phyloP scores from a whole-genome alignment of 1,139 yeast genomes.

The Yamadazyma kanchanaburiensis region DNA sequence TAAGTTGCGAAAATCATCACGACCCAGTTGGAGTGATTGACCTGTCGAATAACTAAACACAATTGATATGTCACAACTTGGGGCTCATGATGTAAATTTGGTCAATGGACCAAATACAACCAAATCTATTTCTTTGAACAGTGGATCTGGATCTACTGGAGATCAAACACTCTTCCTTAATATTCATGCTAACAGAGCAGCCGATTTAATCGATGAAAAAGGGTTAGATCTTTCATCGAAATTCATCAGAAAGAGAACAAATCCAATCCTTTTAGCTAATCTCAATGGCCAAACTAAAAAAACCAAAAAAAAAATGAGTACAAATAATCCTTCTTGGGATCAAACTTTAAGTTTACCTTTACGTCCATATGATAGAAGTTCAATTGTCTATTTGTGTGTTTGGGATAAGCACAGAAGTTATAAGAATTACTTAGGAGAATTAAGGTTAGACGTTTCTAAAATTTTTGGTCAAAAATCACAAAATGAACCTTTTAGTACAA shows the following conservation, averaged over 20 bases:
- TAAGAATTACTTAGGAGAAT: slow-evolving; percentile 56
- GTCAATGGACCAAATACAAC: too few species aligned
- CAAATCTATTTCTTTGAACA: too few species aligned
- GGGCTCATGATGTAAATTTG: too few species aligned
- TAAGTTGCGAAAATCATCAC: too few species aligned
- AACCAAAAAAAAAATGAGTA: slow-evolving; percentile 33
- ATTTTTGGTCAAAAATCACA: slow-evolving; percentile 26
- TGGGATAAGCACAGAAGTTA: slow-evolving; percentile 48
- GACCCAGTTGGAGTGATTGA: too few species aligned
- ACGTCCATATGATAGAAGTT: slow-evolving; percentile 24
- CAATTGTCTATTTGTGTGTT: slow-evolving; percentile 30
- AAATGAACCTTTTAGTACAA: slow-evolving; percentile 14
- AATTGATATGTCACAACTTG: too few species aligned
- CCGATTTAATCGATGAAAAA: slow-evolving; percentile 28
- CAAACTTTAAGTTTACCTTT: slow-evolving; percentile 33
- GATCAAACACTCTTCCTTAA: slow-evolving; percentile 12
- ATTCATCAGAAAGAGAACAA: slow-evolving; percentile 14
- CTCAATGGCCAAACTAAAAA: slow-evolving; percentile 28
- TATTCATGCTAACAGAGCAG: slow-evolving; percentile 38
- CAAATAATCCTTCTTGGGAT: slow-evolving; percentile 47
- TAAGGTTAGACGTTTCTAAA: slow-evolving; percentile 43
- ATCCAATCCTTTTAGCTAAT: slow-evolving; percentile 35
- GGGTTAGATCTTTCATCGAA: slow-evolving; percentile 8
- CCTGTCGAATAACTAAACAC: too few species aligned
- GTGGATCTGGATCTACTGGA: too few species aligned